Evolutionary conservation across 345 rosid species (phyloP).

Genomic region (Erysimum cheiranthoides): DNA sequence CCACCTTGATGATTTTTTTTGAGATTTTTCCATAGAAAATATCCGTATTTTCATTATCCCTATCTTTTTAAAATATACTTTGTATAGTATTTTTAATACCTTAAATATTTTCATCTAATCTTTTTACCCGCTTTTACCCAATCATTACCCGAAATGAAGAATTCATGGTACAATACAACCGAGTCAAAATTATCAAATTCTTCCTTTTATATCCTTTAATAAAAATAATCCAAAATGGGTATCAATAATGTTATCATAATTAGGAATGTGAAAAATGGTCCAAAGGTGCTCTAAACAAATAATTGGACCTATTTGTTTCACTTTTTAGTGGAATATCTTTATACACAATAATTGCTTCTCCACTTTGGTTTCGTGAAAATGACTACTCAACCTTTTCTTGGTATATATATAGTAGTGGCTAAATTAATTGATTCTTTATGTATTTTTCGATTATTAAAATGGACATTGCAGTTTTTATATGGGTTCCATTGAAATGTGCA

Average conservation of each 20-base stretch:
- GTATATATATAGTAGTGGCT: constrained; percentile 28
- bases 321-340: constrained; percentile 42
- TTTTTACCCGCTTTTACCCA: background rate
- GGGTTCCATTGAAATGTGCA: background rate
- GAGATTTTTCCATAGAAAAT: too few relatives aligned
- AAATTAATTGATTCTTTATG: background rate
- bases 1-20: too few relatives aligned
- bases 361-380: constrained; percentile 32
- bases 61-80: too few relatives aligned
- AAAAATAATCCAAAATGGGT: constrained; percentile 14
- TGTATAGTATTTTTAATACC: background rate
- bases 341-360: constrained; percentile 40
- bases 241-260: constrained; percentile 22
- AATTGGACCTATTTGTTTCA: constrained; percentile 36
- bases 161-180: background rate
- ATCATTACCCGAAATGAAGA: background rate
- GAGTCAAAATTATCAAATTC: background rate
- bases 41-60: too few relatives aligned
- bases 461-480: background rate
- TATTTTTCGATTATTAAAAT: background rate
- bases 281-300: constrained; percentile 17
- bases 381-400: constrained; percentile 37
- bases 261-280: constrained; percentile 30
- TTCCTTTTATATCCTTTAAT: background rate
- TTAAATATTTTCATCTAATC: background rate